Base-by-base conservation (phyloP, 2,329 filamentous ascomycete genomes). In the Pseudogymnoascus sp. region DNA sequence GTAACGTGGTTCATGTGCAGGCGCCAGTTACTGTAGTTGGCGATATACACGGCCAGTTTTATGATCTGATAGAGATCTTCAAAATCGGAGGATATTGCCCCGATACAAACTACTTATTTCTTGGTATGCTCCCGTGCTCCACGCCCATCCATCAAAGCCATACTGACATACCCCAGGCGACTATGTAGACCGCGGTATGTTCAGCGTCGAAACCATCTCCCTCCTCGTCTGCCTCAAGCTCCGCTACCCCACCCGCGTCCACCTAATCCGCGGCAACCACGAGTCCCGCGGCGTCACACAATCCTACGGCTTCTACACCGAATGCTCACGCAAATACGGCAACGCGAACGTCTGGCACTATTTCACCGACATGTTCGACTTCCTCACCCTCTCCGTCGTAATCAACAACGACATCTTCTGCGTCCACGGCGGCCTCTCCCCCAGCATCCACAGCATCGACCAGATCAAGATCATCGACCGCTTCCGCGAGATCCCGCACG, bases 291-390 rank as follows among this genome's bases (percentile, higher is more conserved):
- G 95, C 72, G 95, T 99, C 63, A 99, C 95, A 10, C 95, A 99
- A 77, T 98, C 93, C 28, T 99, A 99, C 77, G 95, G 95, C 64
- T 99, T 99, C 79, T 99, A 99, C 76, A 98, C 95, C 21, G 95
- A 99, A 75, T 99, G 95, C 78, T 92, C 90, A 19, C 89, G 95
- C 70, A 99, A 99, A 78, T 99, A 99, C 77, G 95, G 95, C 75
- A 98, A 96, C 74, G 92, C 95, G 68, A 97, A 95, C 72, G 95
- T 99, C 21, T 99, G 95, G 95, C 95, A 99, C 77, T 95, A 98
- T 77, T 99, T 99, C 75, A 99, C 95, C 69, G 95, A 99, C 79
- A 98, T 99, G 93, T 99, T 99, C 78, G 95, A 99, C 79, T 99
- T 96, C 77, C 82, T 99, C 68, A 98, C 93, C 6, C 81, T 99